Conservation (phyloP, 164 flowering plant genomes). For the Aristolochia contorta region DNA sequence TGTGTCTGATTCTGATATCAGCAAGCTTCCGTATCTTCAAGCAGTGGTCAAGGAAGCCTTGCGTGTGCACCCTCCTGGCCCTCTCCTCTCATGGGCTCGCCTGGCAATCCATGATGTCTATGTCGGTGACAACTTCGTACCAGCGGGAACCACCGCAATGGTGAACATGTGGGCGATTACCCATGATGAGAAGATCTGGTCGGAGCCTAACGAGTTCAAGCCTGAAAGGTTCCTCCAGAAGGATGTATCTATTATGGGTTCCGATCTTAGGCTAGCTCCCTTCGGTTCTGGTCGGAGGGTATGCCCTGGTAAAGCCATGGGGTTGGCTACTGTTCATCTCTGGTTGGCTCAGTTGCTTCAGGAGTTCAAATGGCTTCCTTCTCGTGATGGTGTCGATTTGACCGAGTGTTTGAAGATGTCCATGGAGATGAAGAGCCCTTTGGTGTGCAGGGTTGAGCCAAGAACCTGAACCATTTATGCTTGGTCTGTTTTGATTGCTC, state of each 20-base stretch:
- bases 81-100: constrained; percentile 31
- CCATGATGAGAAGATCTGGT: constrained; percentile 21
- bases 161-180: constrained; percentile 50
- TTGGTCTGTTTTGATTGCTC: no score
- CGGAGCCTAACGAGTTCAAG: constrained; percentile 16
- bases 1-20: constrained; percentile 20
- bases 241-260: constrained; percentile 21
- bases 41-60: constrained; percentile 25
- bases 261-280: constrained; percentile 36
- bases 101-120: constrained; percentile 26
- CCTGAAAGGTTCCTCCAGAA: constrained; percentile 21
- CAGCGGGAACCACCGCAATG: constrained; percentile 40
- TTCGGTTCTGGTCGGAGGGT: constrained; percentile 36
- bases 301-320: constrained; percentile 35
- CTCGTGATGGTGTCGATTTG: constrained; percentile 24
- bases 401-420: constrained; percentile 26
- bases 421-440: constrained; percentile 26
- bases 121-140: constrained; percentile 21
- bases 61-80: constrained; percentile 30
- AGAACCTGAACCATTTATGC: constrained; percentile 8
- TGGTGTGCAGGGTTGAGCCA: constrained; percentile 21
- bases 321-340: constrained; percentile 22
- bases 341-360: constrained; percentile 37
- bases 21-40: constrained; percentile 22
- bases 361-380: constrained; percentile 20